Evolutionary conservation across 2,329 filamentous ascomycete species (phyloP), one percentile per base, ranked within the genome.

Genomic region (Colletotrichum plurivorum): DNA sequence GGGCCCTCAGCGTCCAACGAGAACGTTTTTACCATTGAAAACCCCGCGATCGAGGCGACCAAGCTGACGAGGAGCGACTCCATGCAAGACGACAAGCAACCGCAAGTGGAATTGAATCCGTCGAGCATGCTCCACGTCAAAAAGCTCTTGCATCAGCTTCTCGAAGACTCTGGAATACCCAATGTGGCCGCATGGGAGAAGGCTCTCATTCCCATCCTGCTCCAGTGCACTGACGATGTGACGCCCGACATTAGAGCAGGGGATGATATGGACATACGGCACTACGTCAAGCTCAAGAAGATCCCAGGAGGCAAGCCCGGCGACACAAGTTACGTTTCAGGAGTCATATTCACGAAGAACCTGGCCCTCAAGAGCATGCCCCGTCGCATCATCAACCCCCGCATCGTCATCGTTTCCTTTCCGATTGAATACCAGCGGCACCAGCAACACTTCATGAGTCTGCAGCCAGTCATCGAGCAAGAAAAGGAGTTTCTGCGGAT

Each of bases 271-370:
- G 96, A 99, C 78, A 96, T 99, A 69, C 89, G 96, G 4, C 95
- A 98, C 78, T 99, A 98, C 76, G 94, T 99, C 71, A 99, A 99
- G 78, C 83, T 99, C 36, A 99, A 99, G 78, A 97, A 97, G 77
- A 96, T 99, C 13, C 93, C 95, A 0, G 95, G 96, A 16, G 95
- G 95, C 16, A 92, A 89, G 72, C 95, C 95, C 18, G 91, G 93
- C 25, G 95, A 99, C 79, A 98, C 95, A 7, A 91, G 92, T n/a
- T 99, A 99, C 78, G 92, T 98, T 16, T 97, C 96, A 10, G 97
- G 96, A 0, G 92, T 99, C 9, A 95, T 99, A 1, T 99, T 99
- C 78, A 96, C 94, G 13, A 99, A 99, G 78, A 99, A 99, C 72
- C 84, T 99, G 58, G 96, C 97, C 0, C 83, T 98, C 60, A 99